Conservation (phyloP, 306 rosid species). For the Notholithocarpus densiflorus region DNA sequence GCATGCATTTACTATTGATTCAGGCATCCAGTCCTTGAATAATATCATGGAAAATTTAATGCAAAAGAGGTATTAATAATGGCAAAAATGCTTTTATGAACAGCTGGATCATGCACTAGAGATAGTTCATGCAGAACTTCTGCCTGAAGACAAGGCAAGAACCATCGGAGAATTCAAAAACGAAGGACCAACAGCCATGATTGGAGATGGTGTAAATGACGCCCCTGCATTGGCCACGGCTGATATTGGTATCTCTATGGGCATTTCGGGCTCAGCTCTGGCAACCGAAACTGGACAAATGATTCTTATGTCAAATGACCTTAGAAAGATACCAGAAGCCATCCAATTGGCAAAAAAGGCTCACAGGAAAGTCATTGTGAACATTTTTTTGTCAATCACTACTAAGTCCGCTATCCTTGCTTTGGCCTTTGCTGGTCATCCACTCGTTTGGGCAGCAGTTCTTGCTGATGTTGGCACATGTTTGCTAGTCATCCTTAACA, state of each 20-base stretch:
- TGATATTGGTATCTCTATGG: conserved; percentile 95
- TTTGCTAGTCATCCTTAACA: conserved; percentile 74
- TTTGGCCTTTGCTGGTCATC: conserved; percentile 82
- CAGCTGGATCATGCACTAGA: conserved; percentile 72
- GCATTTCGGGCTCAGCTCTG: conserved; percentile 90
- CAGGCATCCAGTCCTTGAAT: background rate
- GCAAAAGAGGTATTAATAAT: conserved; percentile 18
- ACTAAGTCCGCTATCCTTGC: conserved; percentile 63
- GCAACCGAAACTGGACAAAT: conserved; percentile 85
- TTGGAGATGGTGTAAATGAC: conserved; percentile 91
- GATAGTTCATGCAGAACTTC: conserved; percentile 74
- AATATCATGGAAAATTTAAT: background rate
- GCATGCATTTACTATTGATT: background rate
- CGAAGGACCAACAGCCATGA: conserved; percentile 80
- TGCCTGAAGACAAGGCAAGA: conserved; percentile 82
- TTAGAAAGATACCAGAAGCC: conserved; percentile 79
- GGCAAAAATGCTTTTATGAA: conserved; percentile 29
- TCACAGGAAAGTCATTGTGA: conserved; percentile 55
- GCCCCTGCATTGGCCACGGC: conserved; percentile 94
- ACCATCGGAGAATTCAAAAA: conserved; percentile 56
- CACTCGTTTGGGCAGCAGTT: conserved; percentile 98
- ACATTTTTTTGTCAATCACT: conserved; percentile 55
- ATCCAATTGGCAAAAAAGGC: conserved; percentile 64
- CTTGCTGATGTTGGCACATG: conserved; percentile 96
- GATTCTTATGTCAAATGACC: conserved; percentile 83